Conservation (phyloP, 2,329 filamentous ascomycete genomes). For the Paraconiothyrium brasiliense region DNA sequence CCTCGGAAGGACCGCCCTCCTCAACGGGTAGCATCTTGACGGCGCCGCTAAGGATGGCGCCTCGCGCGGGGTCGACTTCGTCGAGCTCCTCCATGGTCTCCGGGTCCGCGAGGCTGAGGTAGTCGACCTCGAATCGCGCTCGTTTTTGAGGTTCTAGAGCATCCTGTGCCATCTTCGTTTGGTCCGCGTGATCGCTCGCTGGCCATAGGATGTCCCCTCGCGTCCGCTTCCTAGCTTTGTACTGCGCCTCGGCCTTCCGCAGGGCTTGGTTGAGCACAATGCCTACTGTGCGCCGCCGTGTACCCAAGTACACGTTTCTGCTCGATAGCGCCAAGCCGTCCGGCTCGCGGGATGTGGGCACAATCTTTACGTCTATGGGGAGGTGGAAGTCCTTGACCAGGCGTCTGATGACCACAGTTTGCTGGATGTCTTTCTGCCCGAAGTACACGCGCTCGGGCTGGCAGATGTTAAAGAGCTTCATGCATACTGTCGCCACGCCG, state of each 20-base stretch:
- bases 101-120: slow-evolving; percentile 89
- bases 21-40: slow-evolving; percentile 89
- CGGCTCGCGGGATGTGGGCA: slow-evolving; percentile 76
- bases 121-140: slow-evolving; percentile 84
- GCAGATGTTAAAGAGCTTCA: slow-evolving; percentile 89
- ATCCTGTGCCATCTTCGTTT: slow-evolving; percentile 69
- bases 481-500: slow-evolving; percentile 94
- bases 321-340: slow-evolving; percentile 93
- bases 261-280: slow-evolving; percentile 77
- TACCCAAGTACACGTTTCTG: slow-evolving; percentile 90
- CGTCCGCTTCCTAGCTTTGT: slow-evolving; percentile 62
- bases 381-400: slow-evolving; percentile 90
- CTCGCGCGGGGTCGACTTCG: slow-evolving; percentile 72
- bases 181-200: slow-evolving; percentile 69
- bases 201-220: slow-evolving; percentile 76
- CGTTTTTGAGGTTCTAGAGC: slow-evolving; percentile 67
- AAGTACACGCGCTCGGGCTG: slow-evolving; percentile 85
- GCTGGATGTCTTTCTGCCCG: slow-evolving; percentile 97
- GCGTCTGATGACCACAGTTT: slow-evolving; percentile 86
- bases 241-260: slow-evolving; percentile 73
- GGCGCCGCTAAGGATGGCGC: slow-evolving; percentile 88
- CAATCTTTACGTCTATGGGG: slow-evolving; percentile 76
- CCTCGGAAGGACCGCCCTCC: slow-evolving; percentile 73
- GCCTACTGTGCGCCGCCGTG: slow-evolving; percentile 74
- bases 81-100: slow-evolving; percentile 82